These are phyloP conservation scores for Blepharisma undulans DNA, from an alignment of 169 alveolate genomes.

Conservation along the genomic window DNA sequence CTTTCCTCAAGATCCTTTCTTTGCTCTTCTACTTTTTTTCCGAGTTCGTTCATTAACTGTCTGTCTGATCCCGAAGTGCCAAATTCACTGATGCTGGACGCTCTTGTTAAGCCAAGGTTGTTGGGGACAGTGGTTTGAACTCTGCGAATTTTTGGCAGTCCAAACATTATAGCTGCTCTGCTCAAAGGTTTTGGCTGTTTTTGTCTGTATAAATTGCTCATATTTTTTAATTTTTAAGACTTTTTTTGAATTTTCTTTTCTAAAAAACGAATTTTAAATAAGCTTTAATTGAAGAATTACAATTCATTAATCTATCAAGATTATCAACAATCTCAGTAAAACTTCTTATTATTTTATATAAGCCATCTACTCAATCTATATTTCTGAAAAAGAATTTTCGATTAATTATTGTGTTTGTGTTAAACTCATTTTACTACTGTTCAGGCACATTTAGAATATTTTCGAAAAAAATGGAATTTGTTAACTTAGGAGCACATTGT, in stretches of 20 bases:
- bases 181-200: background rate
- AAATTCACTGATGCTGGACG: background rate
- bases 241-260: too few relatives aligned
- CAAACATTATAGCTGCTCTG: background rate
- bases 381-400: too few relatives aligned
- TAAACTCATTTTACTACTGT: background rate
- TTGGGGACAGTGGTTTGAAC: background rate
- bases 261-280: too few relatives aligned
- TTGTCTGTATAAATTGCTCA: background rate
- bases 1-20: constrained; percentile 22
- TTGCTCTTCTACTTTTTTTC: constrained; percentile 20
- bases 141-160: background rate
- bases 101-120: background rate
- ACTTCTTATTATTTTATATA: too few relatives aligned
- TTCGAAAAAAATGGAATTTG: constrained; percentile 33
- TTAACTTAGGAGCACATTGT: constrained; percentile 29
- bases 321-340: too few relatives aligned
- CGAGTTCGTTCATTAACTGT: background rate
- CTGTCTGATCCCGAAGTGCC: background rate
- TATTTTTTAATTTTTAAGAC: background rate
- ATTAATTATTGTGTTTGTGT: too few relatives aligned
- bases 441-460: background rate
- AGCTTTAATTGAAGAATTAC: background rate
- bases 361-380: too few relatives aligned
- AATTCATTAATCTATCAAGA: too few relatives aligned